These are phyloP conservation scores for Cucurbitaria berberidis DNA, from an alignment of 2,329 filamentous ascomycete species.

Conservation along the genomic window DNA sequence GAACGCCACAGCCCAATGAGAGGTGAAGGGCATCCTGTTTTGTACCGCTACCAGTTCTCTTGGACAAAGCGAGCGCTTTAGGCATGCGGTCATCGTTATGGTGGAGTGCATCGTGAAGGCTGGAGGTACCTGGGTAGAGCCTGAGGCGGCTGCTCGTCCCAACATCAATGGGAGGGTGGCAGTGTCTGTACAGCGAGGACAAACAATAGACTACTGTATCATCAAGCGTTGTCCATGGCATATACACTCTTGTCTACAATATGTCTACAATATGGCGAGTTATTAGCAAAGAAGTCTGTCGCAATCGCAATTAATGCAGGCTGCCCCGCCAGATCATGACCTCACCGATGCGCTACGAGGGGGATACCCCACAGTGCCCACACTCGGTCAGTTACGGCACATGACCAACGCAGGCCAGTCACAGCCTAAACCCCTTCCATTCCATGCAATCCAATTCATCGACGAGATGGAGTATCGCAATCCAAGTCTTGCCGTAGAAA, in stretches of 20 bases:
- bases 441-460: too few relatives aligned
- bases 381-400: conserved; percentile 7
- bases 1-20: conserved; percentile 10
- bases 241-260: too few relatives aligned
- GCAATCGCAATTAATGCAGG: background rate
- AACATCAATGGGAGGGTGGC: too few relatives aligned
- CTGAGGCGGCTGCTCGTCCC: background rate
- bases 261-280: background rate
- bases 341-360: conserved; percentile 3
- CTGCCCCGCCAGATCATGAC: conserved; percentile 6
- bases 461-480: too few relatives aligned
- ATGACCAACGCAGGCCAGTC: conserved; percentile 8
- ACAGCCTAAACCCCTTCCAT: background rate
- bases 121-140: too few relatives aligned
- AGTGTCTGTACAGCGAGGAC: too few relatives aligned
- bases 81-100: conserved; percentile 1
- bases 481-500: too few relatives aligned
- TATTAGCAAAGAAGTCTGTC: background rate
- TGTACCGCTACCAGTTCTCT: too few relatives aligned
- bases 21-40: conserved; percentile 2
- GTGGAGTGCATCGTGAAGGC: too few relatives aligned
- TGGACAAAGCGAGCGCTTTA: conserved; percentile 1
- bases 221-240: too few relatives aligned
- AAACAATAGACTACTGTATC: too few relatives aligned
- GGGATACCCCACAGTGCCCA: conserved; percentile 18